A percentile compares a stretch with the other conserved stretches of the same genome.
Conservation (phyloP, 148 eudicot species). For the Camellia lanceoleosa region DNA sequence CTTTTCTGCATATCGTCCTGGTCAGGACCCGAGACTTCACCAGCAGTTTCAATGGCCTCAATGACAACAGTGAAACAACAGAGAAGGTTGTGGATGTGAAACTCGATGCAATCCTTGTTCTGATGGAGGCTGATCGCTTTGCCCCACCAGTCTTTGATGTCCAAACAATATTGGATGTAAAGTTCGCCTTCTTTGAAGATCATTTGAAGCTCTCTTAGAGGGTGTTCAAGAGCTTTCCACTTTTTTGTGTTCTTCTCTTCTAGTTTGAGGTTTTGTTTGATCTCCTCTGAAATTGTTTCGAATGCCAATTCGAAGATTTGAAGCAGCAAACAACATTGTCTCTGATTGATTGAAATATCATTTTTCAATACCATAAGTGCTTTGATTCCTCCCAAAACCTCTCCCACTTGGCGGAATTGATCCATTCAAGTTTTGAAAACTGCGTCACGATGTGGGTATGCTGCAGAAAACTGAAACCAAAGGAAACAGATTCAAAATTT, state of each 20-base stretch:
- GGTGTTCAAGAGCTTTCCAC: conserved; percentile 63
- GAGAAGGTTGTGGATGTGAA: conserved; percentile 53
- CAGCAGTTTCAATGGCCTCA: conserved; percentile 61
- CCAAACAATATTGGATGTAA: conserved; percentile 49
- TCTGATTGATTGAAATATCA: conserved; percentile 43
- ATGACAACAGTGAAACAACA: conserved; percentile 47
- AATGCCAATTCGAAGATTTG: conserved; percentile 46
- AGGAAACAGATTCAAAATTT: background rate
- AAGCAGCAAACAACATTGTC: conserved; percentile 52
- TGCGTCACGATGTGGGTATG: background rate
- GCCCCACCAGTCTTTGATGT: conserved; percentile 54
- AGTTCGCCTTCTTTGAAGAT: conserved; percentile 63
- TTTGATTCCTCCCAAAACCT: conserved; percentile 58
- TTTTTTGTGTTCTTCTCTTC: conserved; percentile 66
- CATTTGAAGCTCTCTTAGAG: conserved; percentile 51
- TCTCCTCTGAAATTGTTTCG: conserved; percentile 50
- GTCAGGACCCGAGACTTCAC: conserved; percentile 52
- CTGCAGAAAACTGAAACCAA: background rate
- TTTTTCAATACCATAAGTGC: conserved; percentile 54
- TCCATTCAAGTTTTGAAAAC: conserved; percentile 38
- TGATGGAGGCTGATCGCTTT: conserved; percentile 45
- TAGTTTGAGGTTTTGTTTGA: conserved; percentile 47
- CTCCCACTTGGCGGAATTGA: conserved; percentile 68
- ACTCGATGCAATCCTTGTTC: conserved; percentile 47
- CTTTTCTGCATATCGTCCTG: conserved; percentile 67